Conservation (phyloP, 1,284 basidiomycete genomes). For the Hypsizygus ulmarius region DNA sequence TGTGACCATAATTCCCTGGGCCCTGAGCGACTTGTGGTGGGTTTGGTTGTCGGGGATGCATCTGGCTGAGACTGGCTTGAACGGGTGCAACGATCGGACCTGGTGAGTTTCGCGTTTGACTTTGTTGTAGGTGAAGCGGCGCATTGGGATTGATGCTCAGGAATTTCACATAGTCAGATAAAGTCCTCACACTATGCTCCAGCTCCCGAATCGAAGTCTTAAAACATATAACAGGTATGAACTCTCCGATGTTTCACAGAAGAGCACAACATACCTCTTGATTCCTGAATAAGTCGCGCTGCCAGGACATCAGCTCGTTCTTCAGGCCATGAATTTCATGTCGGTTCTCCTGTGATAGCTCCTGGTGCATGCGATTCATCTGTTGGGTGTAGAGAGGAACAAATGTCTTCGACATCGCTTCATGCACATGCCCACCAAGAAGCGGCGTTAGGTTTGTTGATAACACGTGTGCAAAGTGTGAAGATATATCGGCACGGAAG, state of each 20-base stretch:
- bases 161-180: slow-evolving; percentile 79
- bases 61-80: slow-evolving; percentile 31
- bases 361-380: slow-evolving; percentile 70
- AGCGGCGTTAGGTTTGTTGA: slow-evolving; percentile 65
- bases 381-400: slow-evolving; percentile 72
- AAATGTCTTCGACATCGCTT: slow-evolving; percentile 68
- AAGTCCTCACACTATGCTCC: slow-evolving; percentile 66
- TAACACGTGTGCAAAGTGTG: slow-evolving; percentile 70
- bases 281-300: slow-evolving; percentile 67
- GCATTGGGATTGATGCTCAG: slow-evolving; percentile 53
- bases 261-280: slow-evolving; percentile 59
- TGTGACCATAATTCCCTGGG: slow-evolving; percentile 34
- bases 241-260: slow-evolving; percentile 5
- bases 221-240: slow-evolving; percentile 8
- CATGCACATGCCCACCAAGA: slow-evolving; percentile 78
- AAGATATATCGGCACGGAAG: slow-evolving; percentile 70
- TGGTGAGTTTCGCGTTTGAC: slow-evolving; percentile 46
- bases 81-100: slow-evolving; percentile 33
- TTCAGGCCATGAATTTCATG: slow-evolving; percentile 72
- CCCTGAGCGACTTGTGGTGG: slow-evolving; percentile 39
- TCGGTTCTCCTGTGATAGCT: slow-evolving; percentile 69
- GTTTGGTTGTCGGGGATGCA: slow-evolving; percentile 43
- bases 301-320: slow-evolving; percentile 74
- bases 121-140: slow-evolving; percentile 43
- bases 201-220: slow-evolving; percentile 74